Evolutionary conservation across 305 asterid genomes (phyloP), one percentile per base, ranked within the genome.

Genomic region (Withania somnifera): DNA sequence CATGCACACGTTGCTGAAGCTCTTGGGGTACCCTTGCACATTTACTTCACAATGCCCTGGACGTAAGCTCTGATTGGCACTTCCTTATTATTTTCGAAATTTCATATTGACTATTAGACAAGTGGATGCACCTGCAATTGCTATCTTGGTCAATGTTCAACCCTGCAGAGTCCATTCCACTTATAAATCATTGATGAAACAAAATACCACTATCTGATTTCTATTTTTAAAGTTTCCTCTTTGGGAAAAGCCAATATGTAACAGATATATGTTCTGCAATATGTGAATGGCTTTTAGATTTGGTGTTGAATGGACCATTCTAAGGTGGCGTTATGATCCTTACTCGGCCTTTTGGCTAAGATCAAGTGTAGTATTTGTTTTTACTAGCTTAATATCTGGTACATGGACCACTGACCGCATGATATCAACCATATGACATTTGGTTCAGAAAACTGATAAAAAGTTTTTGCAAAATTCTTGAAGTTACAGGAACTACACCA

Each of bases 11-110:
- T 94, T 78, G 99, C 99, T 84, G 99, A 96, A 90, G 94, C 98
- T 83, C 99, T 96, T 68, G 97, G 93, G 81, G 98, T 96, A 85
- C 98, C 98, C 63, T 84, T 96, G 83, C 99, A 96, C 92, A 96
- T 96, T 84, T 96, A 91, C 91, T 96, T 96, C 94, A 96, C 99
- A 24, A 96, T 96, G 99, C 99, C 98, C 82, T 96, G 99, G 99
- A 96, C 98, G 98, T 96, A 89, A 96, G 98, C 86, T 66, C 82
- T 82, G 54, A 64, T 78, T 71, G 26, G 28, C 45, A 9, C 17
- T 58, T 51, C 17, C 69, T 81, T 54, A 56, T 71, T 71, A 8
- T 50, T 26, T 75, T 17, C 45, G n/a, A 50, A 24, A 75, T 50
- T 50, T 75, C 11, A 3, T 50, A 10, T 50, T 24, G 34, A 42